phyloP scores from a whole-genome alignment of 1,139 yeast genomes.

The Suhomyces atakaporum region DNA sequence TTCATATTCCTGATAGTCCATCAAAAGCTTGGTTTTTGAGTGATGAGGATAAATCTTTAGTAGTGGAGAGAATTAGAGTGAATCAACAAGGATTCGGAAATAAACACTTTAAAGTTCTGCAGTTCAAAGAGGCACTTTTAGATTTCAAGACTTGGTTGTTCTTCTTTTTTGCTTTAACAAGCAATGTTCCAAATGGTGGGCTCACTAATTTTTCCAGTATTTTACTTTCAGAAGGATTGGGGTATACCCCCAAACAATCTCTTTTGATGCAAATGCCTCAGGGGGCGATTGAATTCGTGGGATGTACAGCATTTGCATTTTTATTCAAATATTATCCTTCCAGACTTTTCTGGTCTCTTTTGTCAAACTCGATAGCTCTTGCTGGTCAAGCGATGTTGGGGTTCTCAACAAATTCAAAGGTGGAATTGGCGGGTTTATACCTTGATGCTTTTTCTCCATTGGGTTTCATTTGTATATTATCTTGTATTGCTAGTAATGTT shows the following conservation, averaged over 20 bases:
- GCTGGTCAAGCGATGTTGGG: constrained; percentile 51
- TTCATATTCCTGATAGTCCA: constrained; percentile 56
- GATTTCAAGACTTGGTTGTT: constrained; percentile 50
- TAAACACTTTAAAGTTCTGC: constrained; percentile 53
- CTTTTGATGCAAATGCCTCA: constrained; percentile 37
- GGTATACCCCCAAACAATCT: constrained; percentile 40
- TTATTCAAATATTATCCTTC: constrained; percentile 12
- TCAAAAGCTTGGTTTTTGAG: constrained; percentile 49
- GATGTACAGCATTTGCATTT: constrained; percentile 35
- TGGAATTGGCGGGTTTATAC: constrained; percentile 15
- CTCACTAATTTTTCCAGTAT: constrained; percentile 51
- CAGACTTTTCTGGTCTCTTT: constrained; percentile 45
- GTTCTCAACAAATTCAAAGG: constrained; percentile 30
- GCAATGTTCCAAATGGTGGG: constrained; percentile 56
- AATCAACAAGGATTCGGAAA: constrained; percentile 61
- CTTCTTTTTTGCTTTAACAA: constrained; percentile 36
- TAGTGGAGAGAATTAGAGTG: constrained; percentile 35
- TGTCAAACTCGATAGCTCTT: constrained; percentile 39
- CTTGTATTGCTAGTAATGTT: constrained; percentile 55
- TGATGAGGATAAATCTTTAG: constrained; percentile 44
- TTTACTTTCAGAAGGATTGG: constrained; percentile 46
- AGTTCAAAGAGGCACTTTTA: constrained; percentile 54
- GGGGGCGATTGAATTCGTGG: constrained; percentile 44
- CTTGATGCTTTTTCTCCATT: constrained; percentile 31
- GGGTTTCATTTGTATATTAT: constrained; percentile 49